Base-by-base conservation (phyloP, 805 yeast species). In the Candida germanica region DNA sequence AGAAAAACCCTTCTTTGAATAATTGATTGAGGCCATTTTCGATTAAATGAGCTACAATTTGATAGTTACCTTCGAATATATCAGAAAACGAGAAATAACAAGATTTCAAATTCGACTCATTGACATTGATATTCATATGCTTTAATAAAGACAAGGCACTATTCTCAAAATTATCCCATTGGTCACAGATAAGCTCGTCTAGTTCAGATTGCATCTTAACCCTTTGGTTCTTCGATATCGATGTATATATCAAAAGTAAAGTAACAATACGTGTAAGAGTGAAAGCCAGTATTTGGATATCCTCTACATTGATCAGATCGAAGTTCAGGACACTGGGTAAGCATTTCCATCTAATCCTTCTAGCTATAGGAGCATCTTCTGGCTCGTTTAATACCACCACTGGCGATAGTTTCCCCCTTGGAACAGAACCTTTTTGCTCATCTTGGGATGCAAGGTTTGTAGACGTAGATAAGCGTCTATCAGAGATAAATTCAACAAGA, bases 71-170 rank as follows among this genome's bases (percentile, higher is more conserved):
- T 9, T 29, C 23, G 23, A 44, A 38, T 6, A 56, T 53, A 16
- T 52, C 50, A 4, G 33, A 31, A 29, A 35, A 56, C 5, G 45
- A 19, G 7, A 59, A 45, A 8, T 30, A 19, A 10, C 18, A 24
- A 7, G 35, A 19, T 1, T 26, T 24, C 11, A 46, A 18, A 2
- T 44, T 36, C 10, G 10, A 12, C 3, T 39, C 28, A 0, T 50
- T 52, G 22, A 76, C 59, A 2, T 53, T 46, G 1, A 66, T 41
- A 37, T 73, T 66, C 53, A 83, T 67, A n/a, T 77, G 65, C 36
- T 76, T 55, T 12, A 80, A 38, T 14, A 83, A 48, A 15, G 62
- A 51, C 22, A 66, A 30, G 0, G 87, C 79, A 21, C 59, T 49
- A 0, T 42, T 33, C 42, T 71, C 69, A 54, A 71, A 80, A 3